Evolutionary conservation across 306 rosid genomes (phyloP).

Genomic region (Vigna unguiculata): DNA sequence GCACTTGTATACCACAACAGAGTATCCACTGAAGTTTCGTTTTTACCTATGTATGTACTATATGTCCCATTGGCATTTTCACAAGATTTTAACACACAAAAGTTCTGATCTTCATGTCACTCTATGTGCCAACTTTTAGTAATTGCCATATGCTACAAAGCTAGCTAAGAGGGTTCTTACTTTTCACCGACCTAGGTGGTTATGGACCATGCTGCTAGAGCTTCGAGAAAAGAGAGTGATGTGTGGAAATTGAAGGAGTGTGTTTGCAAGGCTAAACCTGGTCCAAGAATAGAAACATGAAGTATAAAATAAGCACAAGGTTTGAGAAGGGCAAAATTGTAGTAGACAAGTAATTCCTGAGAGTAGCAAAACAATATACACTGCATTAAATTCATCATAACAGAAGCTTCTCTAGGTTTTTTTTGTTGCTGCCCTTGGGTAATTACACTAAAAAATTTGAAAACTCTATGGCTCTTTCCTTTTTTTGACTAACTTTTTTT

Average conservation of each 20-base stretch:
- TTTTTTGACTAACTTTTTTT: conserved; percentile 59
- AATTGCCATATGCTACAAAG: conserved; percentile 29
- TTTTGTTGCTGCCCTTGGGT: conserved; percentile 41
- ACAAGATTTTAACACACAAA: background rate
- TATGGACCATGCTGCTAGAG: conserved; percentile 47
- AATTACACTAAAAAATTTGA: conserved; percentile 43
- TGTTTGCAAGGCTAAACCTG: conserved; percentile 42
- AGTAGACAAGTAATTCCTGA: conserved; percentile 46
- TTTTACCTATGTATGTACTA: conserved; percentile 7
- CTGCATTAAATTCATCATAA: conserved; percentile 60
- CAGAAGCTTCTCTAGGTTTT: conserved; percentile 51
- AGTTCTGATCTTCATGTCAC: background rate
- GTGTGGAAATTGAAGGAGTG: conserved; percentile 52
- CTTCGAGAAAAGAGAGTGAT: conserved; percentile 3
- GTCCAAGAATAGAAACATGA: conserved; percentile 38
- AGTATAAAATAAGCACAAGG: conserved; percentile 45
- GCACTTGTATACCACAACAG: conserved; percentile 13
- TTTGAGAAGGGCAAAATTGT: conserved; percentile 51
- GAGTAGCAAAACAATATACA: conserved; percentile 51
- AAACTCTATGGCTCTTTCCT: conserved; percentile 46
- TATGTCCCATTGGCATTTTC: background rate
- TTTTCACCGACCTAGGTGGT: conserved; percentile 44
- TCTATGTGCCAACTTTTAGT: conserved; percentile 16
- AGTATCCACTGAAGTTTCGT: conserved; percentile 46
- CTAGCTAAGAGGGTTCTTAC: conserved; percentile 40